phyloP scores from a whole-genome alignment of 2,329 filamentous ascomycete species.

The Fusarium tjaetaba region DNA sequence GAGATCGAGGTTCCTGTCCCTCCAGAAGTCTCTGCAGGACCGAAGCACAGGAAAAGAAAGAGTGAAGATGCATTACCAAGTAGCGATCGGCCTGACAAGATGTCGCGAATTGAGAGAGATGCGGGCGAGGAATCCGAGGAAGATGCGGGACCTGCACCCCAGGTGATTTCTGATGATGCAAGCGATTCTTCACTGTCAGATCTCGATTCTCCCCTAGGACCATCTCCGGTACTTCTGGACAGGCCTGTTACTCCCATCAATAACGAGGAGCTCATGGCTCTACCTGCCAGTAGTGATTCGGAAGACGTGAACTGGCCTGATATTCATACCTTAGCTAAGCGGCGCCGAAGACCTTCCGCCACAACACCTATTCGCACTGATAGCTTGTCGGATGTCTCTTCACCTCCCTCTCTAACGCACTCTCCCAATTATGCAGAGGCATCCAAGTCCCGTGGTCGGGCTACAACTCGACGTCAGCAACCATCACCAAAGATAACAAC shows the following conservation, averaged over 20 bases:
- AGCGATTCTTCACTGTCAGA: conserved; percentile 54
- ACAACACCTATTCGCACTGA: conserved; percentile 53
- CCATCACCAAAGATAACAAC: conserved; percentile 60
- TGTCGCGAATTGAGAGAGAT: conserved; percentile 44
- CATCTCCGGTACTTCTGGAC: conserved; percentile 38
- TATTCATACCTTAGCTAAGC: conserved; percentile 60
- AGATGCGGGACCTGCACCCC: conserved; percentile 12
- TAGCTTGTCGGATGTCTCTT: conserved; percentile 66
- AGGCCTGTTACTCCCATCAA: conserved; percentile 57
- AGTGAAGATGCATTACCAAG: conserved; percentile 57
- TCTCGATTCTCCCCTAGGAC: conserved; percentile 50
- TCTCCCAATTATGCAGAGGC: conserved; percentile 64
- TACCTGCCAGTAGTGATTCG: conserved; percentile 64
- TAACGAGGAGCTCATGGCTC: conserved; percentile 62
- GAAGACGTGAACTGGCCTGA: conserved; percentile 63
- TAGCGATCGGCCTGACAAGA: conserved; percentile 51
- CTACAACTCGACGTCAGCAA: conserved; percentile 49
- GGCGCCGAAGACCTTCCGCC: conserved; percentile 52
- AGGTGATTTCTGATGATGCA: conserved; percentile 33
- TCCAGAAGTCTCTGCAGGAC: conserved; percentile 39
- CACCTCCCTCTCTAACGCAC: conserved; percentile 72
- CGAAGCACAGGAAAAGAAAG: conserved; percentile 65
- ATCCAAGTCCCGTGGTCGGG: conserved; percentile 46
- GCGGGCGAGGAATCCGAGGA: conserved; percentile 23
- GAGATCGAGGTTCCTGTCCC: conserved; percentile 38